Evolutionary conservation across 495 filamentous ascomycete genomes (phyloP), one percentile per base, ranked within the genome.

Genomic region (Penicillium ucsense): DNA sequence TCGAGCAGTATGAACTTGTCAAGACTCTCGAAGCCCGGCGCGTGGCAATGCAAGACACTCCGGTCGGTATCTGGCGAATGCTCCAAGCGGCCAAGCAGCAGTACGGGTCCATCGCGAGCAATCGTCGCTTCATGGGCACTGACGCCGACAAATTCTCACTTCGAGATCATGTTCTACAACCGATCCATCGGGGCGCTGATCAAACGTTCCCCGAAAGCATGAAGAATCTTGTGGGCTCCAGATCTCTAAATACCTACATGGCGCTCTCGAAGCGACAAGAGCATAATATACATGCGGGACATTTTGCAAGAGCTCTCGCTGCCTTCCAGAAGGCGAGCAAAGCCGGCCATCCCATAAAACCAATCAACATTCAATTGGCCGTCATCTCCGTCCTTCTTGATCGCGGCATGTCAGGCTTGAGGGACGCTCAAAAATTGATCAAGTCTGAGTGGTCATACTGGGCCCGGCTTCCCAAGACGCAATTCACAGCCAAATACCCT

Each of bases 41-140:
- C 4, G 39, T 61, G 10, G 55, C 62, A 37, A 63, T 68, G 45
- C 61, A 64, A 41, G 47, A 59, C 1, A 53, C 60, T 4, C 71
- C 68, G 0, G 61, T 68, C 11, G 67, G 71, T 8, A 56, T 66
- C 41, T 74, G 69, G 68, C 62, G 66, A 12, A 68, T 72, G 71
- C 48, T 72, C 9, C 66, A 70, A 39, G 63, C 69, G 4, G 67
- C 71, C 5, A 67, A 64, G 35, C 46, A 57, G 6, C 53, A 63
- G 44, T 52, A 66, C 40, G 52, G 54, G n/a, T 52, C 62, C 47
- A 54, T 61, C 5, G 47, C 68, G 41, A 46, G 52, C 35, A 67
- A 64, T n/a, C 60, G 59, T 41, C 62, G 62, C n/a, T 55, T 74
- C 31, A 47, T 72, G 35, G 71, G 71, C 6, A 52, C 47, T 35